Evolutionary conservation across 2,329 filamentous ascomycete genomes (phyloP), one percentile per base, ranked within the genome.

Genomic region (Periglandula ipomoeae): DNA sequence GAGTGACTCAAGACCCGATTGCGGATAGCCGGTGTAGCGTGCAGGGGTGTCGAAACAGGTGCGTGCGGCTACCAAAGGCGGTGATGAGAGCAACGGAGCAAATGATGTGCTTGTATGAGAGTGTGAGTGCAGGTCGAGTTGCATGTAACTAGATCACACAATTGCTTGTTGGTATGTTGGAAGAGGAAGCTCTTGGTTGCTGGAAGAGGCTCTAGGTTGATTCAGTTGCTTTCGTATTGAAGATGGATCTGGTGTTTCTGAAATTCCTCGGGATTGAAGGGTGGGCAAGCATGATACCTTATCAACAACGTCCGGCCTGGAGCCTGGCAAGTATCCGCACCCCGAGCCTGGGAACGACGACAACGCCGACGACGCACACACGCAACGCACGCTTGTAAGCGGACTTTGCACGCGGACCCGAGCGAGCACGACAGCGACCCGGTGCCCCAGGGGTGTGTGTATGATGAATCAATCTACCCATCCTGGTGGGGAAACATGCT

Each of bases 401-500:
- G 62, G 62, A 63, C 53, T 65, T 63, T 63, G 42, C 54, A 56
- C 55, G 58, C 60, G 59, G 58, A 53, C 60, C 61, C 61, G 61
- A 61, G 57, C 53, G 59, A 57, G 52, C n/a, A 13, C 55, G 53
- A 54, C 52, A 52, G 51, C 47, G 44, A 38, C 46, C 46, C 48
- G 26, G 44, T 37, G 41, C 47, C 45, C 46, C 47, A 48, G 41
- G 35, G 53, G 55, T 40, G 58, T 47, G 48, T 44, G 38, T 34
- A 19, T n/a, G 50, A 49, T 50, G 52, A 32, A 27, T 24, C 34
- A 23, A n/a, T n/a, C n/a, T n/a, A n/a, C n/a, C n/a, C n/a, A n/a
- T n/a, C n/a, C n/a, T n/a, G n/a, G n/a, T n/a, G n/a, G n/a, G n/a
- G n/a, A n/a, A n/a, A n/a, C n/a, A n/a, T n/a, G 27, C 32, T 22